Base-by-base conservation (phyloP, 805 yeast species). In the Yamadazyma scolyti region DNA sequence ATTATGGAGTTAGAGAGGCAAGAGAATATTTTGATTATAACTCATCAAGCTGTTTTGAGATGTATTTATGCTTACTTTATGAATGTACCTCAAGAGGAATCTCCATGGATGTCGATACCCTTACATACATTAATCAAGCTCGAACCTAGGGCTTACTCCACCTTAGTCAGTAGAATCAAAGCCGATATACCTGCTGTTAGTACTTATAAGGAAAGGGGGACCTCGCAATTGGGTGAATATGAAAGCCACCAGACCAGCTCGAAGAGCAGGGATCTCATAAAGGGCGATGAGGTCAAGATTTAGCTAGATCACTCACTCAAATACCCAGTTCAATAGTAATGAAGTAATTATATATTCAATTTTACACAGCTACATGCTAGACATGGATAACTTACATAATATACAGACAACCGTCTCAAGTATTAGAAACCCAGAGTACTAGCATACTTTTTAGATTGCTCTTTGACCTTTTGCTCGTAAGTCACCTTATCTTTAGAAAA, bases 41-140 rank as follows among this genome's bases (percentile, higher is more conserved):
- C 98, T 3, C 99, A 93, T 57, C 99, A 93, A 61, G 97, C 97
- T 0, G 97, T 93, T 8, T 68, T 93, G 43, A 75, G 99, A 49
- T 93, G 99, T 54, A 80, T 93, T 31, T 93, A 93, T 58, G 97
- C 98, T 6, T 93, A 93, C 58, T 93, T 89, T 54, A 93, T 93
- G 97, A 90, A 93, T 54, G 95, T 93, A 12, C 96, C 97, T 4
- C 97, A 90, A 56, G 96, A 90, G 48, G 90, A 87, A 56, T 77
- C 89, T 36, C 99, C 99, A 4, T 93, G 98, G 98, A 88, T 93
- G 96, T 86, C 94, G 23, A 94, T 93, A 37, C 99, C 99, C 5
- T 66, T 93, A 47, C 99, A 93, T 54, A 93, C 98, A 0, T 65
- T 93, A 54, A 93, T 93, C 49, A 83, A 87, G 52, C 67, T 93